These are phyloP conservation scores for Verticillium nubilum DNA, from an alignment of 2,329 filamentous ascomycete genomes.

Conservation along the genomic window DNA sequence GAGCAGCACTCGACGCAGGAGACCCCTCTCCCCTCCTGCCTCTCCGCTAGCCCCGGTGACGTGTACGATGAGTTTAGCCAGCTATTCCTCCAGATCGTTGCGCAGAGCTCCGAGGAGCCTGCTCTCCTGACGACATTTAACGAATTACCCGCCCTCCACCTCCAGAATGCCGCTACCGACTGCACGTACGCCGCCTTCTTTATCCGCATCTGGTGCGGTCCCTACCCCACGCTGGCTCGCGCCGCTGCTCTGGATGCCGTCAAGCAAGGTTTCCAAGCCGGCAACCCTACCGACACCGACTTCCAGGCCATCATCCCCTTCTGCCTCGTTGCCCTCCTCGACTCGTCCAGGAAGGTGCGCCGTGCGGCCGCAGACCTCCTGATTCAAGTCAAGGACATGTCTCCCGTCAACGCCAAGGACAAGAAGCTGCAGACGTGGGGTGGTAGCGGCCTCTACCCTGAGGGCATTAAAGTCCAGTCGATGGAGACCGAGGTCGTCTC, in stretches of 20 bases:
- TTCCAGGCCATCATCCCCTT: constrained; percentile 83
- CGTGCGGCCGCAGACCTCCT: constrained; percentile 67
- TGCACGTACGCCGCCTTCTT: constrained; percentile 73
- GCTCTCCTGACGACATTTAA: constrained; percentile 46
- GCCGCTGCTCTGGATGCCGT: constrained; percentile 63
- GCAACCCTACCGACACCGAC: constrained; percentile 49
- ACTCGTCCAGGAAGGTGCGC: constrained; percentile 71
- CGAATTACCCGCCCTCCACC: constrained; percentile 47
- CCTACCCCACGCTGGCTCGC: constrained; percentile 63
- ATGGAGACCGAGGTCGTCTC: constrained; percentile 52
- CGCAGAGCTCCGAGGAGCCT: constrained; percentile 32
- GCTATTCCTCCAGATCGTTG: constrained; percentile 50
- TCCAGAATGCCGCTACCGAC: constrained; percentile 48
- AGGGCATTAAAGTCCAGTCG: constrained; percentile 46
- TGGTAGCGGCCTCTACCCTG: constrained; percentile 59
- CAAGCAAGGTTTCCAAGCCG: constrained; percentile 48
- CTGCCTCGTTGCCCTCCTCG: constrained; percentile 65
- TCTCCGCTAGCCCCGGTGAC: constrained; percentile 42
- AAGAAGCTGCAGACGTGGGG: constrained; percentile 53
- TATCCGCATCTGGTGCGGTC: constrained; percentile 66
- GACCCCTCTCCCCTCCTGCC: constrained; percentile 41
- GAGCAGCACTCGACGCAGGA: constrained; percentile 30
- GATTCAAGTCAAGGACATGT: constrained; percentile 46
- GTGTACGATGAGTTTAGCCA: constrained; percentile 55
- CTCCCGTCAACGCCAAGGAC: constrained; percentile 30